Percentiles rank a stretch among this genome's conserved stretches.
phyloP scores from a whole-genome alignment of 2,329 filamentous ascomycete species.

The Cyphellophora europaea region DNA sequence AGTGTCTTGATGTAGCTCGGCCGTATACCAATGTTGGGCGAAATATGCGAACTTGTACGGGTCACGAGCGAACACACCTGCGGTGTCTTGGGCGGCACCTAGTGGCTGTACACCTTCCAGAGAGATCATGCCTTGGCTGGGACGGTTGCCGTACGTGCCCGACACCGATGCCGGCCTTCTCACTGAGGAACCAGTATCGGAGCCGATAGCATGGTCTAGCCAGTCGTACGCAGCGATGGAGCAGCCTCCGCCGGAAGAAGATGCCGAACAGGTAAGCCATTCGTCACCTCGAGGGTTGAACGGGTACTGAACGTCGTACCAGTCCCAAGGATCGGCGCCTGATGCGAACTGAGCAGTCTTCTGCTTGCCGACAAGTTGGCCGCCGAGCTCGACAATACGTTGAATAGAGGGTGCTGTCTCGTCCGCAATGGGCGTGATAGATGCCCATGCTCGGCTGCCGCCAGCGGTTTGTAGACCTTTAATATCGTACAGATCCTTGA shows the following conservation, averaged over 20 bases:
- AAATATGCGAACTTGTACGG: slow-evolving; percentile 5
- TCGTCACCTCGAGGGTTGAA: slow-evolving; percentile 30
- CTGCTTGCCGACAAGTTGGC: slow-evolving; percentile 10
- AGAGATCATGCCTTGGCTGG: slow-evolving; percentile 30
- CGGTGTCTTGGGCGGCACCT: slow-evolving; percentile 33
- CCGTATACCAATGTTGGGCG: slow-evolving; percentile 1
- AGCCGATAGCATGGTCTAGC: slow-evolving; percentile 31
- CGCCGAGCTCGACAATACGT: slow-evolving; percentile 12
- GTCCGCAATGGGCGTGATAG: slow-evolving; percentile 6
- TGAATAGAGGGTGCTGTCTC: slow-evolving; percentile 11
- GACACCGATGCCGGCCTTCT: slow-evolving; percentile 33
- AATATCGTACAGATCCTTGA: slow-evolving; percentile 14
- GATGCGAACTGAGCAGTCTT: slow-evolving; percentile 14
- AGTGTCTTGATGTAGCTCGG: slow-evolving; percentile 1
- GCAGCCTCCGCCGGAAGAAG: slow-evolving; percentile 19
- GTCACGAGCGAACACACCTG: slow-evolving; percentile 32
- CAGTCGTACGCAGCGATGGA: slow-evolving; percentile 30
- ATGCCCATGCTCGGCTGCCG: slow-evolving; percentile 10
- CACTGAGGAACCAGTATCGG: slow-evolving; percentile 37
- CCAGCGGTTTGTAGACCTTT: slow-evolving; percentile 11
- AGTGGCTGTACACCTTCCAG: slow-evolving; percentile 37
- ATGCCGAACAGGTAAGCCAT: slow-evolving; percentile 22
- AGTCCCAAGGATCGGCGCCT: slow-evolving; percentile 9
- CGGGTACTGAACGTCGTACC: slow-evolving; percentile 28
- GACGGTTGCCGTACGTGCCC: slow-evolving; percentile 38